Evolutionary conservation across 768 basidiomycete species (phyloP), one percentile per base, ranked within the genome.

Genomic region (Naganishia friedmannii): DNA sequence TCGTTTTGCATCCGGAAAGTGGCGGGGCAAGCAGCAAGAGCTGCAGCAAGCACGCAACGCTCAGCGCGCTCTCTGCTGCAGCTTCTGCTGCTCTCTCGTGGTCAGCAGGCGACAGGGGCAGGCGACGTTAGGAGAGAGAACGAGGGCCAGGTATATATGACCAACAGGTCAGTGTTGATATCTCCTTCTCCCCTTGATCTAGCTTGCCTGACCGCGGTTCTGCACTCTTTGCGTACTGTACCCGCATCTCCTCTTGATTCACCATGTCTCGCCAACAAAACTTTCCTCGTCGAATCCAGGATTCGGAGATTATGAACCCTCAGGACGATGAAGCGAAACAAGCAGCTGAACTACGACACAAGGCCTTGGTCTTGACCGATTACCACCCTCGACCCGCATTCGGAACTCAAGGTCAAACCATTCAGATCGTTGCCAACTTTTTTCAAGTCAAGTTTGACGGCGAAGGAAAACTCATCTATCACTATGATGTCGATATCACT

Each of bases 401-500:
- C 39, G 70, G 70, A 3, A 67, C 54, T 17, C 28, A 53, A 6
- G 70, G 70, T 48, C 28, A 54, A 17, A 53, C 70, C 0, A 70
- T 70, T 34, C 3, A 19, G 6, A 53, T 70, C 55, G 23, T 66
- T 0, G 70, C 65, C 34, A 70, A 70, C 55, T 53, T 56, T 13
- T 70, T 65, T 53, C 46, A 70, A 45, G 63, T 60, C 15, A 65
- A 51, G 21, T 70, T 65, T 34, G 23, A 53, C 19, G 70, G 66
- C 15, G 28, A 34, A 57, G 70, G 70, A 56, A 71, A 68, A 31
- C 67, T 46, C 28, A 46, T 71, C 45, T 29, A 67, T 6, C 79
- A 80, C 67, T 80, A 80, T 56, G 79, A 80, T 54, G 75, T 80
- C n/a, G 77, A 80, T 42, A 78, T 80, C 65, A 69, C 77, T 39